Percentiles rank a stretch among this genome's conserved stretches.
Evolutionary conservation across 371 early-diverging fungal species (phyloP).

Genomic region (Sporodiniella umbellata): DNA sequence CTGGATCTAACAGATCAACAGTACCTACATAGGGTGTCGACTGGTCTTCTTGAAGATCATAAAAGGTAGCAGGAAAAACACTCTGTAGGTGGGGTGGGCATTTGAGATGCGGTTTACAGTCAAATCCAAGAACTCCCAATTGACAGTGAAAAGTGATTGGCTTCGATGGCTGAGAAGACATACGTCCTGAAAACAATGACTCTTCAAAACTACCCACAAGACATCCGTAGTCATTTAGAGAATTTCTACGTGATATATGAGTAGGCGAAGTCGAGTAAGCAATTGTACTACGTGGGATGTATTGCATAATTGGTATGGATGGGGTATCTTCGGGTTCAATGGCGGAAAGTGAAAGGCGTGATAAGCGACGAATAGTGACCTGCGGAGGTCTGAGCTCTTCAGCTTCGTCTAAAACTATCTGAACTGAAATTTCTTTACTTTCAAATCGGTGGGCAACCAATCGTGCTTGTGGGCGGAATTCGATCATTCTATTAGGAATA

Average conservation of each 20-base stretch:
- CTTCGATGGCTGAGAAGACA: constrained; percentile 77
- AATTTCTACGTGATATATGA: constrained; percentile 10
- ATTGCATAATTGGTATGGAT: constrained; percentile 33
- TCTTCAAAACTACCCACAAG: constrained; percentile 82
- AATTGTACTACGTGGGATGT: constrained; percentile 22
- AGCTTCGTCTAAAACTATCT: constrained; percentile 41
- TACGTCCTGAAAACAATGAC: constrained; percentile 75
- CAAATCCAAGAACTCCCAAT: constrained; percentile 67
- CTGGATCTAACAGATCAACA: constrained; percentile 40
- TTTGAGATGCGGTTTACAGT: constrained; percentile 59
- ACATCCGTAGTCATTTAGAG: constrained; percentile 16
- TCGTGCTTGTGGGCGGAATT: constrained; percentile 41
- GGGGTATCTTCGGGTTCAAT: constrained; percentile 29
- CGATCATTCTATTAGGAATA: constrained; percentile 19
- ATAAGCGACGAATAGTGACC: constrained; percentile 31
- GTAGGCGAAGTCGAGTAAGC: constrained; percentile 30
- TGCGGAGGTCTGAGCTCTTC: not conserved
- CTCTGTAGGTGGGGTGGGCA: constrained; percentile 69
- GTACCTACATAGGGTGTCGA: constrained; percentile 56
- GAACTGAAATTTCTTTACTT: constrained; percentile 20
- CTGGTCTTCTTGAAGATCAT: constrained; percentile 55
- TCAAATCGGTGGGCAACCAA: constrained; percentile 42
- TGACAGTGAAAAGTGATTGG: constrained; percentile 74
- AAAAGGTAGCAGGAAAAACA: constrained; percentile 76
- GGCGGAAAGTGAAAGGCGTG: constrained; percentile 40